phyloP scores from a whole-genome alignment of 2,329 filamentous ascomycete genomes.

The Didymosphaeria variabile region DNA sequence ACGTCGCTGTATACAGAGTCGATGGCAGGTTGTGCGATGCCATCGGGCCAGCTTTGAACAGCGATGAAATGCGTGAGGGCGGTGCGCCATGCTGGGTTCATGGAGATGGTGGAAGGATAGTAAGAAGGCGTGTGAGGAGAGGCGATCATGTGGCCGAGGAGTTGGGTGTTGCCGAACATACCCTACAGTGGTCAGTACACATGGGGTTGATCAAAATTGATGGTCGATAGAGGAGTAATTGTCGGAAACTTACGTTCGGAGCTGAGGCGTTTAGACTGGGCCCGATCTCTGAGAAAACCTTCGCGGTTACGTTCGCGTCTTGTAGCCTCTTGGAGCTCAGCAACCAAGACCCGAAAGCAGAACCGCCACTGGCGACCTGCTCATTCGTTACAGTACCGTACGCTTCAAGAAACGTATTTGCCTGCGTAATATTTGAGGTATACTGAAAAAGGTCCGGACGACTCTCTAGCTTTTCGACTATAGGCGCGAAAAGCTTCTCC shows the following conservation, averaged over 20 bases:
- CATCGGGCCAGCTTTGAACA: constrained; percentile 25
- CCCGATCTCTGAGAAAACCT: constrained; percentile 29
- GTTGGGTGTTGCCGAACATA: constrained; percentile 25
- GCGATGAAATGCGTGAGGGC: constrained; percentile 33
- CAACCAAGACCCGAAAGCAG: constrained; percentile 33
- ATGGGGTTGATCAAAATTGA: background rate
- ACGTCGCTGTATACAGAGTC: constrained; percentile 29
- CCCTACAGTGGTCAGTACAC: constrained; percentile 20
- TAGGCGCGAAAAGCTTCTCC: constrained; percentile 28
- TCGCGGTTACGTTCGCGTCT: constrained; percentile 24
- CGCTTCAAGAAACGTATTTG: constrained; percentile 25
- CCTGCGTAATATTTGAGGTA: constrained; percentile 18
- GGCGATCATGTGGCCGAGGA: constrained; percentile 35
- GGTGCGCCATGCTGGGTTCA: constrained; percentile 38
- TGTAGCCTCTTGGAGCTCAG: constrained; percentile 29
- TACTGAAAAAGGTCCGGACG: constrained; percentile 25
- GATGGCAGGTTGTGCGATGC: constrained; percentile 16
- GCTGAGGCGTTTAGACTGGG: constrained; percentile 20
- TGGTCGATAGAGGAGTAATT: background rate
- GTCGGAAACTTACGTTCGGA: constrained; percentile 24
- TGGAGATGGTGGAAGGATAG: constrained; percentile 24
- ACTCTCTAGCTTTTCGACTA: constrained; percentile 25
- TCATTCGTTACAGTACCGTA: constrained; percentile 25
- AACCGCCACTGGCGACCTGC: constrained; percentile 31
- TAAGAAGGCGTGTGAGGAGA: constrained; percentile 24